These are phyloP conservation scores for Dichotomopilus funicola DNA, from an alignment of 2,329 filamentous ascomycete genomes.

Conservation along the genomic window DNA sequence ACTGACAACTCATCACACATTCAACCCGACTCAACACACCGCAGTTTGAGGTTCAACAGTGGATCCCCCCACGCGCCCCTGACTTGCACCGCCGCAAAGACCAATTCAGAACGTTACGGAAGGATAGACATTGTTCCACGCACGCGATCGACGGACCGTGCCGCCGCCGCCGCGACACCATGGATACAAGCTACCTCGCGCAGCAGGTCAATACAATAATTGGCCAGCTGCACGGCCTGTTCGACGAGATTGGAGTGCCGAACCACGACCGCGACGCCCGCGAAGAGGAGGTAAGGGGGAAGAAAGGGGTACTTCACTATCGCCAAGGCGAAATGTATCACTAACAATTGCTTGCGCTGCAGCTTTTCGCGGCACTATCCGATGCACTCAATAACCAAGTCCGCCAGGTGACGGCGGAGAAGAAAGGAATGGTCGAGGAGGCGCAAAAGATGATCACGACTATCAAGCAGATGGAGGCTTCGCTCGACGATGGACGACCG, in stretches of 20 bases:
- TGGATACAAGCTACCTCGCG: slow-evolving; percentile 89
- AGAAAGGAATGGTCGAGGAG: slow-evolving; percentile 84
- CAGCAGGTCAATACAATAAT: slow-evolving; percentile 95
- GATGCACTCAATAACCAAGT: slow-evolving; percentile 89
- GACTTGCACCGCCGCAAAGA: neutral
- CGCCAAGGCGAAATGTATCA: neutral
- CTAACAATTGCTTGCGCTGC: slow-evolving; percentile 10
- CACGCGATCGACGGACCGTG: neutral
- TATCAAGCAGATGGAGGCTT: slow-evolving; percentile 90
- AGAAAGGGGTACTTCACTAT: slow-evolving; percentile 7
- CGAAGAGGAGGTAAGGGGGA: slow-evolving; percentile 69
- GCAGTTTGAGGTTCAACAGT: neutral
- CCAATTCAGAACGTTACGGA: neutral
- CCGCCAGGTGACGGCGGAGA: slow-evolving; percentile 76
- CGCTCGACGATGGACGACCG: slow-evolving; percentile 68
- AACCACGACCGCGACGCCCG: slow-evolving; percentile 84
- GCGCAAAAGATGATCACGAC: slow-evolving; percentile 75
- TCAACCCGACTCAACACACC: neutral
- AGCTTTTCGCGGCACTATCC: slow-evolving; percentile 89
- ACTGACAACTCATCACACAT: slow-evolving; percentile 13
- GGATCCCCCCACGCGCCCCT: neutral
- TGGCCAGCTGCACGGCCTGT: slow-evolving; percentile 84
- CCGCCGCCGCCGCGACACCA: slow-evolving; percentile 31
- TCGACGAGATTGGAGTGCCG: slow-evolving; percentile 96
- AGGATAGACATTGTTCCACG: neutral